phyloP scores from a whole-genome alignment of 1,284 basidiomycete species.

The Moniliella sp. region DNA sequence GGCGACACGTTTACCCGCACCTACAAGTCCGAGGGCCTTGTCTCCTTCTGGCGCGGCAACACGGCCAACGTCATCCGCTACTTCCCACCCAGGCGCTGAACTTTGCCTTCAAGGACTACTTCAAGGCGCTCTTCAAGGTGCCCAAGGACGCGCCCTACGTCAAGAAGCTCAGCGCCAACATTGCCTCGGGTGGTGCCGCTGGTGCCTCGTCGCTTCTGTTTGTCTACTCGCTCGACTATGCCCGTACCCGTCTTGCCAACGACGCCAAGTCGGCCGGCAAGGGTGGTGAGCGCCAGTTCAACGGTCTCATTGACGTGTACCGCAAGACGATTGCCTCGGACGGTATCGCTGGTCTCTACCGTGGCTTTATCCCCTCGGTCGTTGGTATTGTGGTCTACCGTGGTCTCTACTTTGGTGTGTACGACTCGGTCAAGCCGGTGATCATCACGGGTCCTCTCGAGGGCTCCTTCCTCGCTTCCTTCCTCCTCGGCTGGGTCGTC shows the following conservation, averaged over 20 bases:
- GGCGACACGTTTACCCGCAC: slow-evolving; percentile 39
- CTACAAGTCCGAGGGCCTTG: slow-evolving; percentile 45
- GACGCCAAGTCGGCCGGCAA: slow-evolving; percentile 78
- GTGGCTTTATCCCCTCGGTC: slow-evolving; percentile 80
- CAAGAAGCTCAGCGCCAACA: slow-evolving; percentile 40
- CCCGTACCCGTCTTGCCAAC: slow-evolving; percentile 89
- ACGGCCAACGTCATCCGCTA: slow-evolving; percentile 33
- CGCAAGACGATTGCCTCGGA: slow-evolving; percentile 49
- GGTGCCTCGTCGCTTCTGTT: slow-evolving; percentile 87
- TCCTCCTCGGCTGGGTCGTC: slow-evolving; percentile 76
- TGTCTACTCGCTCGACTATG: slow-evolving; percentile 90
- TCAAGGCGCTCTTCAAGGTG: slow-evolving; percentile 26
- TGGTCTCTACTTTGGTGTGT: slow-evolving; percentile 50
- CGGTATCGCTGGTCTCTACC: slow-evolving; percentile 47
- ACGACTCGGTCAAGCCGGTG: slow-evolving; percentile 64
- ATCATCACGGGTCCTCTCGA: slow-evolving; percentile 55
- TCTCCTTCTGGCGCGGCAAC: slow-evolving; percentile 34
- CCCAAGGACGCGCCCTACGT: slow-evolving; percentile 31
- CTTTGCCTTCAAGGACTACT: slow-evolving; percentile 26
- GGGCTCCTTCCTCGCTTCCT: slow-evolving; percentile 74
- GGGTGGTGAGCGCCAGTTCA: slow-evolving; percentile 88
- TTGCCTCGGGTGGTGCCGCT: slow-evolving; percentile 88
- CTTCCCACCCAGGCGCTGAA: slow-evolving; percentile 34
- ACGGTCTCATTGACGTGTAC: slow-evolving; percentile 66
- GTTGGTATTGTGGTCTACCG: slow-evolving; percentile 89